A percentile compares a stretch with the other conserved stretches of the same genome.
Evolutionary conservation across 2,329 filamentous ascomycete genomes (phyloP).

Genomic region (Arthrobotrys musiformis): DNA sequence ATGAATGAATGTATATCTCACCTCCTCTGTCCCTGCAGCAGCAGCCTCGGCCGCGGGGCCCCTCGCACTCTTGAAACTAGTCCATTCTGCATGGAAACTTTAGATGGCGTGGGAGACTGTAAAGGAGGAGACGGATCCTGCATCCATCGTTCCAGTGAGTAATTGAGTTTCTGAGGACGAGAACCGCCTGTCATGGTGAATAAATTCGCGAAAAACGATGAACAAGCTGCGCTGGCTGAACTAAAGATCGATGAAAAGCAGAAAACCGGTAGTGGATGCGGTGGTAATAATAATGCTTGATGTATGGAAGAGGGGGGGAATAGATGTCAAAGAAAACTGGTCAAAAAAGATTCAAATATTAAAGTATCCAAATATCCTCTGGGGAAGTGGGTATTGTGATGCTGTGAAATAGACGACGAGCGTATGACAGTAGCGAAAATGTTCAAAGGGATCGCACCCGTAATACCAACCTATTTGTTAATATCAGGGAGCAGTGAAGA

Average conservation of each 20-base stretch:
- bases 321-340: not conserved
- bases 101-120: constrained; percentile 54
- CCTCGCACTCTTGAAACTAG: constrained; percentile 45
- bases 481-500: constrained; percentile 22
- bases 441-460: constrained; percentile 40
- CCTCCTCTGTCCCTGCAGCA: constrained; percentile 97
- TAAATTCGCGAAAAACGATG: constrained; percentile 16
- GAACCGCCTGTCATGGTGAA: constrained; percentile 46
- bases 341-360: constrained; percentile 3
- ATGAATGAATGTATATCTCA: constrained; percentile 63
- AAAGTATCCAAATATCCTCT: not conserved
- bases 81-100: constrained; percentile 55
- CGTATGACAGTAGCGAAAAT: constrained; percentile 2
- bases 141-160: constrained; percentile 57
- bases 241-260: constrained; percentile 8
- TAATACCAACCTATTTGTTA: constrained; percentile 51
- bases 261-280: not conserved
- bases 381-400: constrained; percentile 1
- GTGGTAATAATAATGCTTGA: not conserved
- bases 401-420: constrained; percentile 25
- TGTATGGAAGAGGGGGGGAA: not conserved
- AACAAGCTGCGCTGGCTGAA: constrained; percentile 11
- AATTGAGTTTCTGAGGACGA: constrained; percentile 55
- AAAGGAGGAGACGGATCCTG: constrained; percentile 55
- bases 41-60: constrained; percentile 77